Base-by-base conservation (phyloP, 805 yeast species). In the Metschnikowia similis region DNA sequence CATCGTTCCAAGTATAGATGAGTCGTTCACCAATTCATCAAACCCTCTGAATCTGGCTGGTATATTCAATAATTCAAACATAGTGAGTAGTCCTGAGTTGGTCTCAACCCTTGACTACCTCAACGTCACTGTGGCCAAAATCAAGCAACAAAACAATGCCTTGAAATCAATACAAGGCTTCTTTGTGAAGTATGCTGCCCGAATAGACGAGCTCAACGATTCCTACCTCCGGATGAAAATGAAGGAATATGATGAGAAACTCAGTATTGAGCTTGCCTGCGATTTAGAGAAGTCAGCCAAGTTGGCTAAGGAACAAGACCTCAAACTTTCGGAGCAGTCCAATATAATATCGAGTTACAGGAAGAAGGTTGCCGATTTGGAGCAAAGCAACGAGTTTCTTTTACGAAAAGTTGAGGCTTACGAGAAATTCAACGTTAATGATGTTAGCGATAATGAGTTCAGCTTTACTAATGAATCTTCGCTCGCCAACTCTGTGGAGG, bases 81-180 rank as follows among this genome's bases (percentile, higher is more conserved):
- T 85, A 32, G 81, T 83, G 3, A 79, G 81, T 11, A 72, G 83
- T 14, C 71, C 81, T 1, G 77, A 72, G 40, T 66, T 85, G 48
- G 83, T 82, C 35, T 76, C 76, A 45, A 74, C 84, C 5, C 76
- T 86, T 8, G 76, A 79, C 48, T 65, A 76, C 17, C 65, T 87
- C 36, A 74, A 83, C 1, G 68, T 77, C 29, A 81, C 82, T 48
- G 66, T 87, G 16, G 75, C 82, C 46, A 72, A 78, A 54, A 82
- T 82, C 48, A 83, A 79, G 56, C 72, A 82, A 47, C 86, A 85
- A 57, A 82, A 76, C 55, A 71, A 79, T 54, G 75, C 82, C 50
- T 63, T 85, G 48, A 69, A 70, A 41, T 75, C 84, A 9, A 68
- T 87, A 38, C 82, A 80, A 34, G 69, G 66, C 26, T 85, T 84